Conservation (phyloP, 2,329 filamentous ascomycete genomes). For the Cladosporium phlei region DNA sequence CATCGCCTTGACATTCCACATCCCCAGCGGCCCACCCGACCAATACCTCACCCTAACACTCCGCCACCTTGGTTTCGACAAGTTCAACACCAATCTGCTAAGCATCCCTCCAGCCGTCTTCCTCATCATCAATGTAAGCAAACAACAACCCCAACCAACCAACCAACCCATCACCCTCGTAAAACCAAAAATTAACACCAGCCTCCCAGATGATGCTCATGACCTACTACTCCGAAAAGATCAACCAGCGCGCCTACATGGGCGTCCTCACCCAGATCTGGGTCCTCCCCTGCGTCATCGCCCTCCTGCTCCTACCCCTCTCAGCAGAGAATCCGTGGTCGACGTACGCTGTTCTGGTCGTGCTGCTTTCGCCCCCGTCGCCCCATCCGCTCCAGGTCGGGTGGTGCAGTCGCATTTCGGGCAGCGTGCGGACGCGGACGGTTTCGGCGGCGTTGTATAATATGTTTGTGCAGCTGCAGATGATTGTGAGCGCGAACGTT, state of each 20-base stretch:
- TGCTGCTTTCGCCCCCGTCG: slow-evolving; percentile 38
- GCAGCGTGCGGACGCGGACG: slow-evolving; percentile 38
- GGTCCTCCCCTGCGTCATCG: slow-evolving; percentile 54
- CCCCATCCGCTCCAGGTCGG: slow-evolving; percentile 40
- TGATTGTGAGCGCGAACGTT: slow-evolving; percentile 44
- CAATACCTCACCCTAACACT: slow-evolving; percentile 58
- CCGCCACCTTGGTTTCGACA: slow-evolving; percentile 53
- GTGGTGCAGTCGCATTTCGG: slow-evolving; percentile 38
- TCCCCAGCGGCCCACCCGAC: slow-evolving; percentile 47
- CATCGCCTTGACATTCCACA: slow-evolving; percentile 51
- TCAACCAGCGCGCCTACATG: slow-evolving; percentile 46
- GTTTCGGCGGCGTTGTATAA: slow-evolving; percentile 41
- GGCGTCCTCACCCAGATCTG: slow-evolving; percentile 52
- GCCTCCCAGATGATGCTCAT: neutral
- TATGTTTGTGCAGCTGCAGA: slow-evolving; percentile 36
- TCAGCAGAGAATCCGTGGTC: slow-evolving; percentile 29
- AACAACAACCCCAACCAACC: neutral
- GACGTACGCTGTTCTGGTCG: slow-evolving; percentile 32
- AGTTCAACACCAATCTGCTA: slow-evolving; percentile 60
- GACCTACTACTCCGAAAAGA: neutral
- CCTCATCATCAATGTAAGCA: neutral
- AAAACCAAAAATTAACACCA: neutral
- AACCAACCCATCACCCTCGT: too few species aligned
- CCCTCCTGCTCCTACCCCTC: slow-evolving; percentile 40
- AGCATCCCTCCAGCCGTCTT: slow-evolving; percentile 45